Base-by-base conservation (phyloP, 2,329 filamentous ascomycete genomes). In the Orbilia quercus region DNA sequence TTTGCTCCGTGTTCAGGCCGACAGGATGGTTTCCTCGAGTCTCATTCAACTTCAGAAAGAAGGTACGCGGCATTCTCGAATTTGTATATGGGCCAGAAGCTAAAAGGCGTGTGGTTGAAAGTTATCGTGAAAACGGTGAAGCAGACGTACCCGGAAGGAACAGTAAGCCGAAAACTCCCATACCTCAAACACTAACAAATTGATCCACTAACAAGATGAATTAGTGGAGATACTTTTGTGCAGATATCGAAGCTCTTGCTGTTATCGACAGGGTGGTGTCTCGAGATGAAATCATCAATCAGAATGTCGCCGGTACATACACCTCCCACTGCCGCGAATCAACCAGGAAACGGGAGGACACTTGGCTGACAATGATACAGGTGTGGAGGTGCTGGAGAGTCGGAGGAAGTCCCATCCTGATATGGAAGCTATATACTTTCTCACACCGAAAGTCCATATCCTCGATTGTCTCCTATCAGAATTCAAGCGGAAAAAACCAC, bases 281-380 rank as follows among this genome's bases (percentile, higher is more conserved):
- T 79, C 91, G 97, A 84, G 94, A 99, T 87, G 92, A 97, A 79
- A 96, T 99, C 77, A 89, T 99, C 82, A 96, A 96, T 80, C 88
- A 92, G 82, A 96, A 96, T 80, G 91, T 99, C 81, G 94, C 93
- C 77, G 96, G 93, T 96, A 85, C 80, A 89, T 78, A 28, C 20
- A 7, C 22, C 9, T 5, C 16, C 12, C 14, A 28, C 0, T 1
- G 14, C n/a, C n/a, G n/a, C n/a, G n/a, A n/a, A n/a, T n/a, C n/a
- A 9, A 5, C 1, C 11, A 25, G 1, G 4, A 4, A 66, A 60
- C 59, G 59, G 51, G 9, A 4, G 28, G 28, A 31, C 28, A 9
- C 20, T 50, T 36, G n/a, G 44, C 58, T 25, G 51, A 65, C 78
- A 78, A 63, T 78, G 71, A 45, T 50, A 70, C 81, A 96, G 93